Evolutionary conservation across 2,329 filamentous ascomycete species (phyloP).

Genomic region (Alternaria alternata): DNA sequence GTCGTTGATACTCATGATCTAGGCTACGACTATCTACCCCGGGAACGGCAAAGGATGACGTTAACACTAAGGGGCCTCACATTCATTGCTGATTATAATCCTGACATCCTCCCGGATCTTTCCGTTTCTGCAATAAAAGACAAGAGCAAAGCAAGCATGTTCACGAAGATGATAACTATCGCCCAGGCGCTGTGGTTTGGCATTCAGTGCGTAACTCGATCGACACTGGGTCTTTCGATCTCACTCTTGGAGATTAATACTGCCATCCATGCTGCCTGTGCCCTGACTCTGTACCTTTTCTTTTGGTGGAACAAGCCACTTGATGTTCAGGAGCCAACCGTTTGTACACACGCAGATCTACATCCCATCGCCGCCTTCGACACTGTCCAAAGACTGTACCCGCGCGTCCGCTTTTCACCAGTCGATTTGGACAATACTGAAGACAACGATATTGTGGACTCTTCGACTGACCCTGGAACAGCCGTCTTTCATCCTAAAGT

Average conservation of each 20-base stretch:
- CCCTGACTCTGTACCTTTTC: background rate
- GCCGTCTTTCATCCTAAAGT: background rate
- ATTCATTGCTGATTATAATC: accelerated
- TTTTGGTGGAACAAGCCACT: background rate
- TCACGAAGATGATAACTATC: background rate
- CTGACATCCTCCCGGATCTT: accelerated
- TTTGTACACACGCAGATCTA: too few relatives aligned
- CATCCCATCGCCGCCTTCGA: too few relatives aligned
- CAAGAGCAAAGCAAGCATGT: background rate
- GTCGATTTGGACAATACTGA: too few relatives aligned
- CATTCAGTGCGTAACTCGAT: background rate
- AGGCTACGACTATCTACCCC: too few relatives aligned
- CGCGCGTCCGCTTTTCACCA: too few relatives aligned
- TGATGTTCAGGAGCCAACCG: background rate
- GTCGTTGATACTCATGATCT: background rate
- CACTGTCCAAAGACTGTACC: too few relatives aligned
- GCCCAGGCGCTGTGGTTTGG: background rate
- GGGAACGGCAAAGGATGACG: background rate
- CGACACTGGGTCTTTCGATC: background rate
- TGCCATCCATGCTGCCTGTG: background rate
- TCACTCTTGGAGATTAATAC: background rate
- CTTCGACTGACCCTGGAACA: background rate
- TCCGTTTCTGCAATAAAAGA: background rate
- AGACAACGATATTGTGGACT: too few relatives aligned
- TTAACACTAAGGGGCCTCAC: accelerated